phyloP scores from a whole-genome alignment of 202 grass and related monocot species.

The Hordeum pubiflorum region DNA sequence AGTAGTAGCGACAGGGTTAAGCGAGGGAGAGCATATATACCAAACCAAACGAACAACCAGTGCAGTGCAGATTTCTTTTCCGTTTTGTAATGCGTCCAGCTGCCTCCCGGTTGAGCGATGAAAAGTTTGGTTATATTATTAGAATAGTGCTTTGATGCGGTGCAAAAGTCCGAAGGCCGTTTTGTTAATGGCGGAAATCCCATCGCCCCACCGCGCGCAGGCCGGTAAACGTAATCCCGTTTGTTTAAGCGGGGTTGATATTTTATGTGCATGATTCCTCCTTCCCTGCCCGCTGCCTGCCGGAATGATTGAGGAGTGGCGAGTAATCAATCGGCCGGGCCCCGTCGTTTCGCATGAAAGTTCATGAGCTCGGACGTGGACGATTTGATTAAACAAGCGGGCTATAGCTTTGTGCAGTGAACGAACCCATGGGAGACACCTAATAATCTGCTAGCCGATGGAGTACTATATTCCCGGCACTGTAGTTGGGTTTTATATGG shows the following conservation, averaged over 20 bases:
- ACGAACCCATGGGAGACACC: background rate
- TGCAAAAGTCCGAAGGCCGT: background rate
- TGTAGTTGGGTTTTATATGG: background rate
- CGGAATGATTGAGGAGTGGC: conserved; percentile 3
- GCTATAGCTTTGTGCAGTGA: background rate
- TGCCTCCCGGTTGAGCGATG: background rate
- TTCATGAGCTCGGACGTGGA: too few species aligned
- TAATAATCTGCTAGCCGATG: background rate
- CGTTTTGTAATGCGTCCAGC: background rate
- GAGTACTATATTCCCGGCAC: background rate
- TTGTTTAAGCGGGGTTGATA: background rate
- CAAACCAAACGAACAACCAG: background rate
- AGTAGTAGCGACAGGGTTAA: conserved; percentile 3
- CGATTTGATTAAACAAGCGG: background rate
- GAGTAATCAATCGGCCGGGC: background rate
- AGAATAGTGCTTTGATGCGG: background rate
- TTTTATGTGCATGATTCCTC: conserved; percentile 2
- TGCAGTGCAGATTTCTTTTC: background rate
- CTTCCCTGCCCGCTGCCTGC: background rate
- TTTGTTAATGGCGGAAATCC: background rate
- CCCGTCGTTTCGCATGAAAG: background rate
- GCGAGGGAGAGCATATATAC: background rate
- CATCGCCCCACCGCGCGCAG: background rate
- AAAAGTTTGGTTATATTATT: too few species aligned
- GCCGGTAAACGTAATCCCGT: background rate